phyloP scores from a whole-genome alignment of 225 moss, liverwort and hornwort genomes.

The Bryoerythrophyllum caledonicum region DNA sequence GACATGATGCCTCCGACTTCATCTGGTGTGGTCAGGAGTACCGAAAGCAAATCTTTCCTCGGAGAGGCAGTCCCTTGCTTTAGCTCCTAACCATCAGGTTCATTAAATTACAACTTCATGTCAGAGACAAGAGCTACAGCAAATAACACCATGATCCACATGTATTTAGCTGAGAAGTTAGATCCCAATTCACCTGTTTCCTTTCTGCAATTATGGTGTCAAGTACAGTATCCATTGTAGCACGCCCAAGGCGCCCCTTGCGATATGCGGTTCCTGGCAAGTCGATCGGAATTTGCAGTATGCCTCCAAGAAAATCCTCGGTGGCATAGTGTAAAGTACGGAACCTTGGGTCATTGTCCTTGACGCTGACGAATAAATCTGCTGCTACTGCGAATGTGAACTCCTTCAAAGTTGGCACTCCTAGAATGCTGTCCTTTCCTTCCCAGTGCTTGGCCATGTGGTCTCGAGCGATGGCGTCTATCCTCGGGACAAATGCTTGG shows the following conservation, averaged over 20 bases:
- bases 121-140: neutral
- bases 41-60: slow-evolving; percentile 32
- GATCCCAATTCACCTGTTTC: slow-evolving; percentile 28
- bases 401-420: slow-evolving; percentile 22
- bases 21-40: slow-evolving; percentile 30
- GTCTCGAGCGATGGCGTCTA: slow-evolving; percentile 24
- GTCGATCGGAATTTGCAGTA: slow-evolving; percentile 26
- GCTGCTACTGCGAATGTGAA: slow-evolving; percentile 33
- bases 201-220: slow-evolving; percentile 26
- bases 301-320: slow-evolving; percentile 2
- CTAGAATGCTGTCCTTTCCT: slow-evolving; percentile 32
- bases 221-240: neutral
- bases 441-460: slow-evolving; percentile 32
- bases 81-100: slow-evolving; percentile 30
- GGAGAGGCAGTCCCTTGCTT: slow-evolving; percentile 12
- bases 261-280: slow-evolving; percentile 33
- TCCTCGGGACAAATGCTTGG: slow-evolving; percentile 25
- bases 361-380: slow-evolving; percentile 28
- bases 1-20: slow-evolving; percentile 29
- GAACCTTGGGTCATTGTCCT: slow-evolving; percentile 14
- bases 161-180: neutral
- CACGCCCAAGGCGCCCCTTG: slow-evolving; percentile 19
- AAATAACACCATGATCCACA: neutral
- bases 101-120: neutral
- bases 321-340: neutral